phyloP scores from a whole-genome alignment of 2,329 filamentous ascomycete species.

The Monosporascus sp. region DNA sequence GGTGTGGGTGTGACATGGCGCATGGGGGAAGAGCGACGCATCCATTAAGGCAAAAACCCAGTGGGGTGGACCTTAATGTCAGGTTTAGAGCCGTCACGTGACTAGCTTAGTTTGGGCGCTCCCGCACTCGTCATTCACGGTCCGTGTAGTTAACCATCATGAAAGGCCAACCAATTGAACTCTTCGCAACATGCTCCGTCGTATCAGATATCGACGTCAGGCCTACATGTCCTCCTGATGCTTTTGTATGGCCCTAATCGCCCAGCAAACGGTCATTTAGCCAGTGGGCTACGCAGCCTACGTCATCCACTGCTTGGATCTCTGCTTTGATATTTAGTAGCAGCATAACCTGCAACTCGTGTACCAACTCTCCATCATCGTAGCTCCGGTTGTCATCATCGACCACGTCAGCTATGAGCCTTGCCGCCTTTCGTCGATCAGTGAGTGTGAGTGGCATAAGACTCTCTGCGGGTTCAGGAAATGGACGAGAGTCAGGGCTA shows the following conservation, averaged over 20 bases:
- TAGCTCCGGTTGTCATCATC: slow-evolving; percentile 20
- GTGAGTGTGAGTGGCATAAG: slow-evolving; percentile 38
- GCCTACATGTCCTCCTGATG: too few relatives aligned
- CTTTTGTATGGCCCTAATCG: slow-evolving; percentile 2
- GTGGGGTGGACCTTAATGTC: too few relatives aligned
- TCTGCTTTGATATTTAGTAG: slow-evolving; percentile 71
- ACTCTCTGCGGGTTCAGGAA: slow-evolving; percentile 10
- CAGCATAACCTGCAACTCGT: slow-evolving; percentile 67
- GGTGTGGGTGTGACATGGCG: too few relatives aligned
- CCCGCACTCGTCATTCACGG: too few relatives aligned
- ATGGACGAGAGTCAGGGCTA: not conserved
- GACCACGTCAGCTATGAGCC: slow-evolving; percentile 43
- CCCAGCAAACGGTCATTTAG: slow-evolving; percentile 37
- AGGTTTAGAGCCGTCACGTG: slow-evolving; percentile 14
- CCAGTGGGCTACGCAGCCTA: slow-evolving; percentile 45
- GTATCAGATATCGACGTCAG: too few relatives aligned
- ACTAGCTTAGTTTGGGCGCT: not conserved
- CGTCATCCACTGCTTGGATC: slow-evolving; percentile 63
- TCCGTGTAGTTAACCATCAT: too few relatives aligned
- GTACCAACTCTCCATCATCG: slow-evolving; percentile 35
- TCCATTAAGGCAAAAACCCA: too few relatives aligned
- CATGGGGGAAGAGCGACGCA: too few relatives aligned
- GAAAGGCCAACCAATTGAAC: too few relatives aligned
- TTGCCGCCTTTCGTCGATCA: slow-evolving; percentile 54
- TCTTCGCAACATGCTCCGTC: too few relatives aligned